Conservation (phyloP, 2,329 filamentous ascomycete species). For the Volutella citrinella region DNA sequence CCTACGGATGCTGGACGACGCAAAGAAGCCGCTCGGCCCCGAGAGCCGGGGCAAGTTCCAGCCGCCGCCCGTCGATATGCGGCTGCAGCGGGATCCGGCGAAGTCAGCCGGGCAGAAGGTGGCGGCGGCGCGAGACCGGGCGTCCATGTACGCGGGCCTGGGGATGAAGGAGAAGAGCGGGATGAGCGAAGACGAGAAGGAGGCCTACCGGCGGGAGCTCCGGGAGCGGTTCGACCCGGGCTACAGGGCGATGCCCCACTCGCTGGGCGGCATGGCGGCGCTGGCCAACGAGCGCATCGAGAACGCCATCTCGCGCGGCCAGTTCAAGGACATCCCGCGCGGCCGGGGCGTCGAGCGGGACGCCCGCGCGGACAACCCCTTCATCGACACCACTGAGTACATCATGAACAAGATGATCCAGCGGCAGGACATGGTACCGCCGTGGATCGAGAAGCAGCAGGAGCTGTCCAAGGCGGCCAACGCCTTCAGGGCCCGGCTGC, state of each 20-base stretch:
- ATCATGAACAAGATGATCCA: conserved; percentile 99
- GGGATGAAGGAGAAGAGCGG: conserved; percentile 46
- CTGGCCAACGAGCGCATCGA: conserved; percentile 91
- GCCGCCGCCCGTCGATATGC: conserved; percentile 50
- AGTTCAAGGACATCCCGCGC: conserved; percentile 80
- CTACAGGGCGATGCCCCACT: conserved; percentile 70
- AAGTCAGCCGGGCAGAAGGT: conserved; percentile 45
- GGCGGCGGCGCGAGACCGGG: conserved; percentile 56
- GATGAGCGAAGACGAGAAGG: conserved; percentile 68
- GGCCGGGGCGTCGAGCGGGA: conserved; percentile 82
- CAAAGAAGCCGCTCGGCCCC: conserved; percentile 64
- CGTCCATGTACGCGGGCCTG: conserved; percentile 47
- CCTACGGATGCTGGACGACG: conserved; percentile 80
- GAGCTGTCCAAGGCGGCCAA: conserved; percentile 69
- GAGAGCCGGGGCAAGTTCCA: conserved; percentile 45
- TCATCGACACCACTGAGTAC: conserved; percentile 94
- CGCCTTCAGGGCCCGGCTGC: conserved; percentile 70
- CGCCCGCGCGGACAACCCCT: conserved; percentile 77
- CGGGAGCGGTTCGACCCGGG: conserved; percentile 76
- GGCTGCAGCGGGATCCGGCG: conserved; percentile 39
- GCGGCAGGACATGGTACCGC: conserved; percentile 89
- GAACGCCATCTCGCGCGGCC: conserved; percentile 85
- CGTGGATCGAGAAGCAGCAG: conserved; percentile 99
- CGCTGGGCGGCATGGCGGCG: conserved; percentile 73
- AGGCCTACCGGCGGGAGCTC: conserved; percentile 68